Conservation (phyloP, 257 asterid genomes). For the Dorcoceras hygrometricum region DNA sequence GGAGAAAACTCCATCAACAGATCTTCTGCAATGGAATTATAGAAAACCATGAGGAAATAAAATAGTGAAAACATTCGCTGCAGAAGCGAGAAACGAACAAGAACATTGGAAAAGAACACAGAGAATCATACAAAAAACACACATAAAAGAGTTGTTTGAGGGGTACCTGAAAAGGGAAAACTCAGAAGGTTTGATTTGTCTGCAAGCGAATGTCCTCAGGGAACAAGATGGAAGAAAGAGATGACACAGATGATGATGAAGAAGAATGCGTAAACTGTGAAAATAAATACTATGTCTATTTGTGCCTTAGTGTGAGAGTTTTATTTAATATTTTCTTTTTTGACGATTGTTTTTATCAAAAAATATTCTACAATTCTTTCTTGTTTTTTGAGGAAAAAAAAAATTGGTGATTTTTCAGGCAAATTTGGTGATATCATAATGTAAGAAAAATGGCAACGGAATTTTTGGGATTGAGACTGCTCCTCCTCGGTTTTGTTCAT, state of each 20-base stretch:
- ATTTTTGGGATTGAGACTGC: too few species aligned
- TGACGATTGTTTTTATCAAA: too few species aligned
- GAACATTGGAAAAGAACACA: conserved; percentile 21
- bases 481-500: too few species aligned
- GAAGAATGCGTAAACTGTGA: background rate
- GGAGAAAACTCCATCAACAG: conserved; percentile 41
- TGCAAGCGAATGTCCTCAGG: conserved; percentile 31
- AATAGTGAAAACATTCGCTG: conserved; percentile 4
- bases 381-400: too few species aligned
- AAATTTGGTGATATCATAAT: too few species aligned
- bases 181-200: conserved; percentile 32
- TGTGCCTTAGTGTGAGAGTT: too few species aligned
- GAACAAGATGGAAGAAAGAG: conserved; percentile 9
- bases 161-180: conserved; percentile 28
- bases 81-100: conserved; percentile 4
- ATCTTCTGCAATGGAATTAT: conserved; percentile 13
- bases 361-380: too few species aligned
- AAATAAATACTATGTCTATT: too few species aligned
- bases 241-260: conserved; percentile 14
- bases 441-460: too few species aligned
- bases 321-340: too few species aligned
- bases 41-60: background rate
- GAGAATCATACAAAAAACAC: conserved; percentile 21
- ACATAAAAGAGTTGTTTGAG: background rate
- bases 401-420: too few species aligned